Evolutionary conservation across 768 basidiomycete species (phyloP), one percentile per base, ranked within the genome.

Genomic region (Amanita thiersii): DNA sequence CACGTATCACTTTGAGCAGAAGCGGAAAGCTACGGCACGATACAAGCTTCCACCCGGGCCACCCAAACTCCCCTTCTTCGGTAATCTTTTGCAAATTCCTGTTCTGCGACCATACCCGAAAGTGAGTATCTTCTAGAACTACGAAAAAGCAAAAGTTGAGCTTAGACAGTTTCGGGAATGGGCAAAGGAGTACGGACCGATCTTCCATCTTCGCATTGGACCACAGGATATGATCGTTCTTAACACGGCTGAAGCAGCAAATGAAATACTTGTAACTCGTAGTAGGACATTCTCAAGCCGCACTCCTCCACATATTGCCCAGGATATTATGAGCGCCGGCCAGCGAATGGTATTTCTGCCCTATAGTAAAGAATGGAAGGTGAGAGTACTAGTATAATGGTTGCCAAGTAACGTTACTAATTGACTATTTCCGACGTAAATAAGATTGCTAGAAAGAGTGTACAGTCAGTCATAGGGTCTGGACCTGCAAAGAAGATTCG

Each of bases 31-130:
- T 1, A 37, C 39, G 5, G 31, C 39, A 18, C 24, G 31, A n/a
- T 39, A 39, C 15, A 39, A 40, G 25, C 48, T 59, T 24, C 61
- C 59, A 19, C 61, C 61, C 10, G 57, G 59, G 15, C 61, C 61
- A 0, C 47, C 45, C 4, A 56, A 58, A 20, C 40, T 58, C 2
- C 59, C 58, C 25, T 39, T 63, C 47, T 48, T 63, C 43, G 59
- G 61, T 14, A 61, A 61, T 46, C 48, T 61, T 14, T 55, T 58
- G 43, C 56, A 61, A 40, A 52, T 63, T 23, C 43, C 50, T n/a
- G 50, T 46, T 6, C 40, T 55, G 19, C 47, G 55, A 20, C 56
- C 56, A 7, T 52, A 59, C 30, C 54, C 54, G 5, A 49, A 54
- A 49, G 57, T 55, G 36, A 28, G 25, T 43, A 15, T 34, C 30